These are phyloP conservation scores for Macaranga tanarius DNA, from an alignment of 441 rosid genomes.

Conservation along the genomic window DNA sequence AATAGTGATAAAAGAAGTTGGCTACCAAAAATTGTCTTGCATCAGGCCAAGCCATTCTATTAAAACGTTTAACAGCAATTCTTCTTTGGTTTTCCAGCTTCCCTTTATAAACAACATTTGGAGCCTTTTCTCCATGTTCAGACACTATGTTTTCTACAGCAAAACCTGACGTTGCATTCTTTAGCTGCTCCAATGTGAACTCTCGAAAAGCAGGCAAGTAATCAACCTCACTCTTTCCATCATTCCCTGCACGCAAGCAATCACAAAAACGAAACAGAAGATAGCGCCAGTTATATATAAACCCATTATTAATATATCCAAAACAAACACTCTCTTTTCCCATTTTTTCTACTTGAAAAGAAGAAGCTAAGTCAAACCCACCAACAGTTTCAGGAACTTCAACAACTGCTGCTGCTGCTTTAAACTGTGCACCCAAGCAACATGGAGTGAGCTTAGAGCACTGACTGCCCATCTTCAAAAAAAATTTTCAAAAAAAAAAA, in stretches of 20 bases:
- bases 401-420: slow-evolving; percentile 52
- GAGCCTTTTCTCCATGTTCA: slow-evolving; percentile 57
- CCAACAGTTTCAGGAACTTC: slow-evolving; percentile 54
- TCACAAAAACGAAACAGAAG: slow-evolving; percentile 9
- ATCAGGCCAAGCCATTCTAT: slow-evolving; percentile 53
- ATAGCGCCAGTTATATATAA: neutral
- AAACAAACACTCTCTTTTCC: neutral
- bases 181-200: slow-evolving; percentile 66
- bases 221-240: slow-evolving; percentile 51
- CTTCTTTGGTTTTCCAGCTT: slow-evolving; percentile 40
- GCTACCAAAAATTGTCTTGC: slow-evolving; percentile 49
- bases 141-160: slow-evolving; percentile 49
- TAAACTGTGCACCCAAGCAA: slow-evolving; percentile 63
- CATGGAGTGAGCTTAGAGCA: slow-evolving; percentile 65
- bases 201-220: slow-evolving; percentile 69
- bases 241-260: slow-evolving; percentile 46
- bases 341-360: slow-evolving; percentile 9
- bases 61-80: slow-evolving; percentile 47
- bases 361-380: slow-evolving; percentile 30
- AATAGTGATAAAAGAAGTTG: slow-evolving; percentile 13
- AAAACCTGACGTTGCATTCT: slow-evolving; percentile 50
- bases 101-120: slow-evolving; percentile 50
- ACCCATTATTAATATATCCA: neutral
- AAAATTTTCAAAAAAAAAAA: neutral
- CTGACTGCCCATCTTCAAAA: slow-evolving; percentile 63